Base-by-base conservation (phyloP, 2,329 filamentous ascomycete genomes). In the Dendrostoma leiphaemia region DNA sequence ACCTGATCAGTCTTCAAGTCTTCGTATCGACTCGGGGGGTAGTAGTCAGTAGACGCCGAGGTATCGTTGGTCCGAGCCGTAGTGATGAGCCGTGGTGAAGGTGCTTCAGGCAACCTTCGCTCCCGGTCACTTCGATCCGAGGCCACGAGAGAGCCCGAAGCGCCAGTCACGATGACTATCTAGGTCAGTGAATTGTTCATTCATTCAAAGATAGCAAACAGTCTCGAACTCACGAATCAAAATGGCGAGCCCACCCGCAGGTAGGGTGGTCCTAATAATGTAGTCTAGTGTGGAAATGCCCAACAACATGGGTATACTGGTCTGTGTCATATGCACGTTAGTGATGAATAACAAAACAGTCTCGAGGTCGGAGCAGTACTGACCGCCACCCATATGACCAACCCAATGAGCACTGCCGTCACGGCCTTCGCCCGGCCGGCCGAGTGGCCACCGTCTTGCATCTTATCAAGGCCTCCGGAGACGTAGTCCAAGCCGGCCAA, bases 331-430 rank as follows among this genome's bases (percentile, higher is more conserved):
- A 41, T 61, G 57, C 53, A 41, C 61, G 58, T 56, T 21, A 53
- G 60, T 61, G 46, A 60, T 17, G 34, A 7, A 24, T 45, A 28
- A n/a, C 28, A 21, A 58, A 32, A 19, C 23, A 41, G 8, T 2
- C 2, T 2, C 19, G 24, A 13, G 15, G 17, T 24, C 3, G 8
- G 26, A 21, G 24, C 21, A 29, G 28, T 15, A 76, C 79, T 65
- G 63, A 82, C 79, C 61, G 69, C 78, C 48, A 75, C 79, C 81
- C 81, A 84, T 29, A 81, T 63, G n/a, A 69, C 71, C 53, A 82
- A 65, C 13, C 73, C 78, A 43, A 70, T 62, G 21, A 77, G 67
- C 17, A 74, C 65, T 1, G 75, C 63, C 23, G 76, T 61, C 17
- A 79, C 61, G 34, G 72, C 69, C 61, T 73, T 79, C 54, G 66